Conservation (phyloP, 2,329 filamentous ascomycete genomes). For the Biscogniauxia marginata region DNA sequence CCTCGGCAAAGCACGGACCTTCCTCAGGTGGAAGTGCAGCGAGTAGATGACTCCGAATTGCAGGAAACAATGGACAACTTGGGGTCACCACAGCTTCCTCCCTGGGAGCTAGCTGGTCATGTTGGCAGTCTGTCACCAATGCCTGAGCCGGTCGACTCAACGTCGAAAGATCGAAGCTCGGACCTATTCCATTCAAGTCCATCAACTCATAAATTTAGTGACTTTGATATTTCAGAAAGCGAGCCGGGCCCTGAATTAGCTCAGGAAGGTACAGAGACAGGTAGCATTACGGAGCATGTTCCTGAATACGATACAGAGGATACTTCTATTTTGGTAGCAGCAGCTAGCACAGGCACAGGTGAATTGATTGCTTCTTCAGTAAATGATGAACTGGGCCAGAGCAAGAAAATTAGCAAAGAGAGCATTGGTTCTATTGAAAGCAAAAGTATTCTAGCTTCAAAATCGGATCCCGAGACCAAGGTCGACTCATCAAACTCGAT, state of each 20-base stretch:
- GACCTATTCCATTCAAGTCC: slow-evolving; percentile 42
- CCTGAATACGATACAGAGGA: slow-evolving; percentile 4
- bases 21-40: not conserved
- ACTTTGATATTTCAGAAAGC: slow-evolving; percentile 12
- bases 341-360: not conserved
- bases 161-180: slow-evolving; percentile 43
- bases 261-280: slow-evolving; percentile 3
- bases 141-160: slow-evolving; percentile 39
- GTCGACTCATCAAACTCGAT: slow-evolving; percentile 1
- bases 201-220: slow-evolving; percentile 24
- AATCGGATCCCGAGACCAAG: slow-evolving; percentile 4
- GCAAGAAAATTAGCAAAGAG: slow-evolving; percentile 2
- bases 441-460: slow-evolving; percentile 1
- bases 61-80: not conserved
- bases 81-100: slow-evolving; percentile 14
- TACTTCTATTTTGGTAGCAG: slow-evolving; percentile 1
- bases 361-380: slow-evolving; percentile 8
- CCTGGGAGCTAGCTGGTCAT: slow-evolving; percentile 13
- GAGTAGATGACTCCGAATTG: not conserved
- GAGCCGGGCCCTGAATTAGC: slow-evolving; percentile 14
- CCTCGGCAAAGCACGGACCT: not conserved
- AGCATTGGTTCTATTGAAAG: not conserved
- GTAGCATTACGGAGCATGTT: slow-evolving; percentile 5
- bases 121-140: slow-evolving; percentile 23
- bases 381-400: slow-evolving; percentile 2